phyloP scores from a whole-genome alignment of 192 early-diverging fungal species.

The Gaertneriomyces semiglobifer region DNA sequence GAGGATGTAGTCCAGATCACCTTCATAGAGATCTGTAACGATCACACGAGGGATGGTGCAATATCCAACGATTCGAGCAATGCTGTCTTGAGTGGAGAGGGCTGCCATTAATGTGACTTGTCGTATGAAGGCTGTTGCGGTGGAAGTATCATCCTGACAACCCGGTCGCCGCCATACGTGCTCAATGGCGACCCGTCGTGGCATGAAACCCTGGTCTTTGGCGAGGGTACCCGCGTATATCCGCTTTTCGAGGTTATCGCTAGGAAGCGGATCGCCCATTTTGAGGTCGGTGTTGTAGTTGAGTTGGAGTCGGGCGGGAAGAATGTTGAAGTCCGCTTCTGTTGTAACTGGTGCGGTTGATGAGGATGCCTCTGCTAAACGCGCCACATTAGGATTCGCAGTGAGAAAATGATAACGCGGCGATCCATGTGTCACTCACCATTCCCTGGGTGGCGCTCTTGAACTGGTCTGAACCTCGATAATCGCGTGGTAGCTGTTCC shows the following conservation, averaged over 20 bases:
- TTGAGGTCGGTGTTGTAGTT: slow-evolving; percentile 28
- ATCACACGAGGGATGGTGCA: slow-evolving; percentile 26
- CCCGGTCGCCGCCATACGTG: slow-evolving; percentile 27
- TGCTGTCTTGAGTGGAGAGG: slow-evolving; percentile 17
- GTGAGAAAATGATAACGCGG: background rate
- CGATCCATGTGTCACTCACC: background rate
- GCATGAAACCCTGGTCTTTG: slow-evolving; percentile 26
- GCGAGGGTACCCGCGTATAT: slow-evolving; percentile 25
- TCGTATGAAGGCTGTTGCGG: slow-evolving; percentile 9
- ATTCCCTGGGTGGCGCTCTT: background rate
- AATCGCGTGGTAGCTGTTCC: background rate
- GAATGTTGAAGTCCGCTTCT: background rate
- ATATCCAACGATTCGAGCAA: slow-evolving; percentile 25
- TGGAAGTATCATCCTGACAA: slow-evolving; percentile 11
- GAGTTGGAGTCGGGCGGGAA: slow-evolving; percentile 22
- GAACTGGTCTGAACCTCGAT: background rate
- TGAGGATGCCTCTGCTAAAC: background rate
- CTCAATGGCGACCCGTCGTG: slow-evolving; percentile 21
- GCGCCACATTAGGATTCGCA: background rate
- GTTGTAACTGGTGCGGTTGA: background rate
- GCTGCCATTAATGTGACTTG: slow-evolving; percentile 26
- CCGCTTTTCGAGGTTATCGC: slow-evolving; percentile 16
- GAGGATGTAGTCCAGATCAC: slow-evolving; percentile 26
- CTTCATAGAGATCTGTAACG: slow-evolving; percentile 27
- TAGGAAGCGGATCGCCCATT: slow-evolving; percentile 22